Evolutionary conservation across 2,329 filamentous ascomycete species (phyloP).

Genomic region (Claviceps fusiformis): DNA sequence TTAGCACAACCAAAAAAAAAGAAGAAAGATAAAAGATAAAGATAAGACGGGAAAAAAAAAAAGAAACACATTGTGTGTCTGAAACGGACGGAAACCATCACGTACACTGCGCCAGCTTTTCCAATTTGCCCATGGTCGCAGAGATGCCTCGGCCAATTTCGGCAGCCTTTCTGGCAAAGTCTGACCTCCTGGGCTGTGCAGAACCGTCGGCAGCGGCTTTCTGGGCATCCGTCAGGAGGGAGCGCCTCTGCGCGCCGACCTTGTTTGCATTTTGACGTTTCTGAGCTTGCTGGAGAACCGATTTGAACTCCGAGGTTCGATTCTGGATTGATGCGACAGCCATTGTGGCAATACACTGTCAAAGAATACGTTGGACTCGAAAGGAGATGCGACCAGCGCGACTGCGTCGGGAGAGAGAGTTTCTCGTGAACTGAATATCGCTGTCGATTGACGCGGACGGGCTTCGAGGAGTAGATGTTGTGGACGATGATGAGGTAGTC

Average conservation of each 20-base stretch:
- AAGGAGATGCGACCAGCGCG: conserved; percentile 23
- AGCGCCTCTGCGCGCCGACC: conserved; percentile 64
- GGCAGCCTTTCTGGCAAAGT: conserved; percentile 84
- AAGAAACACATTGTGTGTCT: not conserved
- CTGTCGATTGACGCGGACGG: not conserved
- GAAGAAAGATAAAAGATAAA: not conserved
- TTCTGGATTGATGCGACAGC: conserved; percentile 77
- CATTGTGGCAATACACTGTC: conserved; percentile 27
- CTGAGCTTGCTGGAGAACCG: conserved; percentile 77
- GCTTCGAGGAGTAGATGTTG: not conserved
- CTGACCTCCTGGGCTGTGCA: conserved; percentile 53
- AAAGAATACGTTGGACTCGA: not conserved
- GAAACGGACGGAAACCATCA: conserved; percentile 6
- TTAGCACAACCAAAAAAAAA: not conserved
- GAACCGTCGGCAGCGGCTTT: conserved; percentile 47
- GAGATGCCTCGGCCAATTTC: conserved; percentile 87
- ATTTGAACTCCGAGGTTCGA: conserved; percentile 87
- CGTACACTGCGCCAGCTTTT: conserved; percentile 75
- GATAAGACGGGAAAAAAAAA: too few relatives aligned
- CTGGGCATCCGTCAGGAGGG: conserved; percentile 62
- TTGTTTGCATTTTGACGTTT: conserved; percentile 65
- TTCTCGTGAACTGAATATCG: too few relatives aligned
- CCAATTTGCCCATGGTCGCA: conserved; percentile 85
- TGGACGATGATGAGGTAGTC: not conserved
- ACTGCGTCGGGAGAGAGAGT: conserved; percentile 7